Evolutionary conservation across 257 asterid genomes (phyloP).

Genomic region (Solanum dulcamara): DNA sequence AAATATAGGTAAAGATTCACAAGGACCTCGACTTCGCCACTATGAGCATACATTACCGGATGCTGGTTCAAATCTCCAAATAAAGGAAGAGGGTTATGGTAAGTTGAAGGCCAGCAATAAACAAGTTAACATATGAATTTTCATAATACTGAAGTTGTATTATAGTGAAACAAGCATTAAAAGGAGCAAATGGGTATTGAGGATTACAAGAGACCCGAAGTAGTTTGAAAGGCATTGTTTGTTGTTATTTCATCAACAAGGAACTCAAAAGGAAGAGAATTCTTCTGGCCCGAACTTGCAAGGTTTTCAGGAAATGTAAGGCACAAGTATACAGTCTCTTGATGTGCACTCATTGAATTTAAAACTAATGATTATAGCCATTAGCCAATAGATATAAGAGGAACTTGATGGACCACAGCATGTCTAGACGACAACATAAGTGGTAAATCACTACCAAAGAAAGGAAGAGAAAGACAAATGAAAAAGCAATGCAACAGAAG

Average conservation of each 20-base stretch:
- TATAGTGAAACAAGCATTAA: neutral
- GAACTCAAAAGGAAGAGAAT: neutral
- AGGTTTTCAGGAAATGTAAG: neutral
- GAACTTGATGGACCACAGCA: neutral
- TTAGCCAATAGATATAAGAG: neutral
- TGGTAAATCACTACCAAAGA: neutral
- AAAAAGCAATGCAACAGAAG: neutral
- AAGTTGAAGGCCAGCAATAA: neutral
- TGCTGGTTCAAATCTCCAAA: neutral
- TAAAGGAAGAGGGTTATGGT: neutral
- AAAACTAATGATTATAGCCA: neutral
- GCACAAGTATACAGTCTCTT: neutral
- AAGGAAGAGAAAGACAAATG: neutral
- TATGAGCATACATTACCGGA: neutral
- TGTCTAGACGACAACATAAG: neutral
- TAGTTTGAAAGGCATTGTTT: neutral
- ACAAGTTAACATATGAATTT: neutral
- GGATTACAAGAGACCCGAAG: neutral
- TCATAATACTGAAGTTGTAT: neutral
- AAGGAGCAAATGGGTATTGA: neutral
- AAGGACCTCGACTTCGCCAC: neutral
- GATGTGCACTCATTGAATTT: neutral
- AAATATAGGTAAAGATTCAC: neutral
- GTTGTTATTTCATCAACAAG: neutral
- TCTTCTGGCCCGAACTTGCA: neutral